Conservation (phyloP, 2,329 filamentous ascomycete species). For the Albophoma yamanashiensis region DNA sequence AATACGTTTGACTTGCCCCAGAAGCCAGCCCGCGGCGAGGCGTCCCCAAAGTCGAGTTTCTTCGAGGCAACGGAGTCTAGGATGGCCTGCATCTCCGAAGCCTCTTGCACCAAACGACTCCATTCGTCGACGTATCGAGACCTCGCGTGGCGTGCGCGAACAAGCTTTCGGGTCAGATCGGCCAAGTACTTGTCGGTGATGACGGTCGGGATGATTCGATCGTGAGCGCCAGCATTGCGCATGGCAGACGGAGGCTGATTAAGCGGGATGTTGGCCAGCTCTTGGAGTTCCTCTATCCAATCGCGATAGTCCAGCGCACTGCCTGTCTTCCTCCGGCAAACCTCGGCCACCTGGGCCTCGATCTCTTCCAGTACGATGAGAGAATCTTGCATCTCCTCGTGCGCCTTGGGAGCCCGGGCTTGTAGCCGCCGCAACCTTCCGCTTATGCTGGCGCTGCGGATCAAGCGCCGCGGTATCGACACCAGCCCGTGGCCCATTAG, state of each 20-base stretch:
- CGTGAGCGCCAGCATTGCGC: slow-evolving; percentile 30
- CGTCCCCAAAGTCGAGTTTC: slow-evolving; percentile 62
- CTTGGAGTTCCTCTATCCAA: slow-evolving; percentile 91
- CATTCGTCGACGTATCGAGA: slow-evolving; percentile 79
- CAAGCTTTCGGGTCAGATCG: slow-evolving; percentile 72
- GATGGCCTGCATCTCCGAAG: slow-evolving; percentile 66
- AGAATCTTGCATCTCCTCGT: slow-evolving; percentile 83
- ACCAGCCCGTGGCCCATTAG: slow-evolving; percentile 97
- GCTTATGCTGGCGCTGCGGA: slow-evolving; percentile 69
- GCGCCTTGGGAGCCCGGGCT: slow-evolving; percentile 64
- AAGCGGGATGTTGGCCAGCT: slow-evolving; percentile 62
- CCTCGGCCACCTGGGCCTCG: slow-evolving; percentile 68
- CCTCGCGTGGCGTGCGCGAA: slow-evolving; percentile 72
- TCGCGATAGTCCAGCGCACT: slow-evolving; percentile 68
- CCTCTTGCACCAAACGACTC: slow-evolving; percentile 66
- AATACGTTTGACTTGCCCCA: slow-evolving; percentile 49
- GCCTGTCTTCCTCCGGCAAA: slow-evolving; percentile 71
- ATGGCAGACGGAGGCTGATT: slow-evolving; percentile 32
- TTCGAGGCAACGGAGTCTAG: slow-evolving; percentile 75
- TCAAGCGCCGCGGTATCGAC: slow-evolving; percentile 72
- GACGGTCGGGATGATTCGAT: slow-evolving; percentile 56
- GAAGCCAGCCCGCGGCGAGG: slow-evolving; percentile 43
- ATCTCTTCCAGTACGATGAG: slow-evolving; percentile 69
- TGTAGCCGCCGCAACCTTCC: slow-evolving; percentile 67
- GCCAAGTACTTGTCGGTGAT: slow-evolving; percentile 91